phyloP scores from a whole-genome alignment of 1,284 basidiomycete genomes.

The Schizophyllum commune region DNA sequence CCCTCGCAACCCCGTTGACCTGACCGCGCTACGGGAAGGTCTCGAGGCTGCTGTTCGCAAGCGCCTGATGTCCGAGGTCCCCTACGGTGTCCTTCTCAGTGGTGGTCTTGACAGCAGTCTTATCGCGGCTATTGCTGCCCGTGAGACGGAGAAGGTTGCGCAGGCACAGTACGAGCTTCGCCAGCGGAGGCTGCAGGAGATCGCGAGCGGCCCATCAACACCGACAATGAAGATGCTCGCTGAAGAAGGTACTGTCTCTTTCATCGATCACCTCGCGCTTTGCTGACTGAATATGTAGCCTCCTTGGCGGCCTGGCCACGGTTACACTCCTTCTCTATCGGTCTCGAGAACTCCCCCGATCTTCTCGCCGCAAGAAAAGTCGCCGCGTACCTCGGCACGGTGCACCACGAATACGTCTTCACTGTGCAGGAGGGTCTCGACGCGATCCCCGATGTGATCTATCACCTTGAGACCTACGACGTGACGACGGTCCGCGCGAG shows the following conservation, averaged over 20 bases:
- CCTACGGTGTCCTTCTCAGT: slow-evolving; percentile 93
- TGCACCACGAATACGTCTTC: slow-evolving; percentile 98
- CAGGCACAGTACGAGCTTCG: slow-evolving; percentile 70
- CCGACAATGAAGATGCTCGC: slow-evolving; percentile 37
- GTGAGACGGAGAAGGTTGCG: slow-evolving; percentile 92
- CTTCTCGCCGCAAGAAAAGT: slow-evolving; percentile 91
- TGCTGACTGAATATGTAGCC: slow-evolving; percentile 25
- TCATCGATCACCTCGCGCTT: background rate
- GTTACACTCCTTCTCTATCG: slow-evolving; percentile 97
- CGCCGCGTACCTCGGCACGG: slow-evolving; percentile 89
- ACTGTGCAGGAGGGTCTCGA: slow-evolving; percentile 98
- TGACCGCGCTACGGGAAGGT: slow-evolving; percentile 68
- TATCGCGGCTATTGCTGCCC: slow-evolving; percentile 93
- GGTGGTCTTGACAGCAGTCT: slow-evolving; percentile 96
- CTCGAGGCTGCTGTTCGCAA: slow-evolving; percentile 94
- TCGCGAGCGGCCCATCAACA: slow-evolving; percentile 48
- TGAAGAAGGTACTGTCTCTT: slow-evolving; percentile 42
- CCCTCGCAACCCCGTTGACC: slow-evolving; percentile 64
- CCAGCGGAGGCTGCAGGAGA: slow-evolving; percentile 49
- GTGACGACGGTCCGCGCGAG: slow-evolving; percentile 98
- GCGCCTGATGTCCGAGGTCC: slow-evolving; percentile 97
- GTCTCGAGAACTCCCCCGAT: slow-evolving; percentile 93
- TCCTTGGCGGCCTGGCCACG: slow-evolving; percentile 91
- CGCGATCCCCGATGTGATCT: slow-evolving; percentile 96
- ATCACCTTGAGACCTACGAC: slow-evolving; percentile 98